Percentiles rank a stretch among this genome's conserved stretches.
Conservation (phyloP, 805 yeast species). For the Metschnikowia orientalis region DNA sequence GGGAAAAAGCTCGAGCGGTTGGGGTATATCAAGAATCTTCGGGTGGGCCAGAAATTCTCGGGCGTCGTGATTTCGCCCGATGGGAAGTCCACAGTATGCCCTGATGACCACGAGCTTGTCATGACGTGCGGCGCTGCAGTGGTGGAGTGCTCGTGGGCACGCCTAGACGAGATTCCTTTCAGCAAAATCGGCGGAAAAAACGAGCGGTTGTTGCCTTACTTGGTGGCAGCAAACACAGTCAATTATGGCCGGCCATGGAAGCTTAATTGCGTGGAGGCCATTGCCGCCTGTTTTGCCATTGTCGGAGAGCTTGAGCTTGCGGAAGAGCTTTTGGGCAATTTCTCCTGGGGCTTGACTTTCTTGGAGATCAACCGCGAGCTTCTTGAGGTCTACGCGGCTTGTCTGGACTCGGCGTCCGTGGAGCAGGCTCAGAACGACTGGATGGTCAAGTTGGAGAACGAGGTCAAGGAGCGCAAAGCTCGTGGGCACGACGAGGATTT, state of each 20-base stretch:
- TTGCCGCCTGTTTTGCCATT: conserved; percentile 95
- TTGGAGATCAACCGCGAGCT: conserved; percentile 77
- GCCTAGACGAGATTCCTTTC: conserved; percentile 96
- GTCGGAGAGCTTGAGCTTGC: conserved; percentile 94
- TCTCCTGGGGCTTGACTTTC: conserved; percentile 92
- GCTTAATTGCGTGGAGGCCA: conserved; percentile 92
- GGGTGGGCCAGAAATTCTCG: conserved; percentile 90
- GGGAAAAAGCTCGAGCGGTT: conserved; percentile 90
- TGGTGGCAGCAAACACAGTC: conserved; percentile 95
- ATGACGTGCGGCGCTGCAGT: conserved; percentile 90
- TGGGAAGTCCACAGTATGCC: conserved; percentile 86
- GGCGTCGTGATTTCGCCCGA: conserved; percentile 93
- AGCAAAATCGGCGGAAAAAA: conserved; percentile 84
- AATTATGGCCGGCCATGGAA: conserved; percentile 96
- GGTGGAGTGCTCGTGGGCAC: conserved; percentile 98
- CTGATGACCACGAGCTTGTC: conserved; percentile 73
- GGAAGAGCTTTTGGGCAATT: conserved; percentile 62
- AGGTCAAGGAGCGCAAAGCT: conserved; percentile 57
- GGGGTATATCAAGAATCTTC: conserved; percentile 71
- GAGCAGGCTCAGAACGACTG: conserved; percentile 68
- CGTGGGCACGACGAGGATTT: conserved; percentile 53
- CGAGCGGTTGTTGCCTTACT: conserved; percentile 83
- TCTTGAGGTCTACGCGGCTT: conserved; percentile 64
- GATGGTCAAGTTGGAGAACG: conserved; percentile 64
- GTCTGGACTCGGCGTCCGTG: conserved; percentile 78